Evolutionary conservation across 345 rosid genomes (phyloP).

Genomic region (Ailanthus altissimus): DNA sequence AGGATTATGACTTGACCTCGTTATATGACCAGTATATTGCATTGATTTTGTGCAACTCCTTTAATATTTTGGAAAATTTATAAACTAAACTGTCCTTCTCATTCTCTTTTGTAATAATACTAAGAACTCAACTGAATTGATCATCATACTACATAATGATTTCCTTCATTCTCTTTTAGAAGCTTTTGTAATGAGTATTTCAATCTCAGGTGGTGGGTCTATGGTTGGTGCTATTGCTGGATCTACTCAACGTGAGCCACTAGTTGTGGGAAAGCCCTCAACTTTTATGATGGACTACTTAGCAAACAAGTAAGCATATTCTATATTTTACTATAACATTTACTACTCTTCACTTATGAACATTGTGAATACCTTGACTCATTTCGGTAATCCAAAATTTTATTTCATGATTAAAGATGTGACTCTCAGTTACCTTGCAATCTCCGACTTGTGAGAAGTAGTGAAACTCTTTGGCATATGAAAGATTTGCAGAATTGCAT

Average conservation of each 20-base stretch:
- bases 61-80: not conserved
- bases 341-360: not conserved
- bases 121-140: not conserved
- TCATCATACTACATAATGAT: not conserved
- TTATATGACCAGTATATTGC: not conserved
- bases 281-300: slow-evolving; percentile 98
- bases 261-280: slow-evolving; percentile 95
- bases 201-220: slow-evolving; percentile 81
- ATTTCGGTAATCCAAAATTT: not conserved
- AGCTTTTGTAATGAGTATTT: not conserved
- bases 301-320: slow-evolving; percentile 62
- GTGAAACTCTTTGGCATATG: not conserved
- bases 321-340: not conserved
- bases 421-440: not conserved
- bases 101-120: not conserved
- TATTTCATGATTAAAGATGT: not conserved
- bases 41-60: not conserved
- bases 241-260: slow-evolving; percentile 83
- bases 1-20: not conserved
- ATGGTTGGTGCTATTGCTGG: slow-evolving; percentile 92
- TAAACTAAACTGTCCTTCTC: not conserved
- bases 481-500: not conserved
- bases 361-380: not conserved
- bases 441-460: not conserved
- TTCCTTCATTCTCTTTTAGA: not conserved